Conservation (phyloP, 1,139 yeast genomes). For the Wickerhamomyces sp. region DNA sequence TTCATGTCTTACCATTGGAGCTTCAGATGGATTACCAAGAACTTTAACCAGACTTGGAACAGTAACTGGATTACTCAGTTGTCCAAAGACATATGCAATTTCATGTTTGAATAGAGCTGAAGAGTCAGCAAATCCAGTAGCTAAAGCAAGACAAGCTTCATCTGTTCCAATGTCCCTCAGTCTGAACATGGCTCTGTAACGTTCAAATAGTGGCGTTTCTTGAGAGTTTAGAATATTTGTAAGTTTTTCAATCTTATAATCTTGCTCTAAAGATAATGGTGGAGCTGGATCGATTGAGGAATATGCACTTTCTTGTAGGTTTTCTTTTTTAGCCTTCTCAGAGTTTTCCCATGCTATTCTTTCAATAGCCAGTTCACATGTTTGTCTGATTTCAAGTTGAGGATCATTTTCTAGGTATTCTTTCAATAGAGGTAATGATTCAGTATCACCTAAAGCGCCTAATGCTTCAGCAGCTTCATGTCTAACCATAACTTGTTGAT, state of each 20-base stretch:
- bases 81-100: conserved; percentile 97
- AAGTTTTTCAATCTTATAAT: conserved; percentile 57
- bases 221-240: conserved; percentile 71
- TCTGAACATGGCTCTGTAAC: conserved; percentile 98
- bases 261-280: conserved; percentile 68
- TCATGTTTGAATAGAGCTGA: conserved; percentile 96
- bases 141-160: conserved; percentile 89
- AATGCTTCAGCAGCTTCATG: conserved; percentile 99
- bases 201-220: conserved; percentile 73
- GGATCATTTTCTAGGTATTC: conserved; percentile 70
- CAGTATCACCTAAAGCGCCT: conserved; percentile 87
- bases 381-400: conserved; percentile 84
- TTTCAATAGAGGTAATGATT: conserved; percentile 64
- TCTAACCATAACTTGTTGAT: conserved; percentile 93
- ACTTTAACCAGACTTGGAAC: conserved; percentile 86
- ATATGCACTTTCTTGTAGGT: conserved; percentile 70
- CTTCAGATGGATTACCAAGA: conserved; percentile 70
- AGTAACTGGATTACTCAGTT: conserved; percentile 87
- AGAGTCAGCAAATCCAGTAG: conserved; percentile 83
- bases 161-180: conserved; percentile 91
- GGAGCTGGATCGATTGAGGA: conserved; percentile 98
- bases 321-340: conserved; percentile 55
- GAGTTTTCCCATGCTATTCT: conserved; percentile 91
- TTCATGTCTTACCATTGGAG: conserved; percentile 98
- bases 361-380: conserved; percentile 95